Evolutionary conservation across 176 grass and related monocot genomes (phyloP).

Genomic region (Juncus inflexus): DNA sequence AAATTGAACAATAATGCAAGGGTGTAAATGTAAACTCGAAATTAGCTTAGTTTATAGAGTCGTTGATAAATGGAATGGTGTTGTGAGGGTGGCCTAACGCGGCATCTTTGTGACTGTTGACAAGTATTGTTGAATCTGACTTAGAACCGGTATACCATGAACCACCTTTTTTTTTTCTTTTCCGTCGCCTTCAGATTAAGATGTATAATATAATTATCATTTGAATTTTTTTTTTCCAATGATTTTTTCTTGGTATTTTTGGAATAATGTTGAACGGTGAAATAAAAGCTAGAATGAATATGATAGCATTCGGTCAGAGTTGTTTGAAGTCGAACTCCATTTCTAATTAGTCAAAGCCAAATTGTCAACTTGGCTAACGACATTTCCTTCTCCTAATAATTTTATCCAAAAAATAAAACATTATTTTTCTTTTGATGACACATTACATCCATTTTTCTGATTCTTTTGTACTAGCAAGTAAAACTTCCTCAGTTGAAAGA

Average conservation of each 20-base stretch:
- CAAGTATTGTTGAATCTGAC: not conserved
- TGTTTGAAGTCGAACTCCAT: too few species aligned
- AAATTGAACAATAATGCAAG: not conserved
- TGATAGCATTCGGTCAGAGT: too few species aligned
- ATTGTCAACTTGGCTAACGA: too few species aligned
- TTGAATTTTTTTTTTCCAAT: too few species aligned
- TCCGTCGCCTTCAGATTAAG: not conserved
- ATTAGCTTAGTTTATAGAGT: constrained; percentile 1
- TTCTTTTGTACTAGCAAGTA: not conserved
- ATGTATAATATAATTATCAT: not conserved
- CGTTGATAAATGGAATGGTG: not conserved
- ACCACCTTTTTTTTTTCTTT: not conserved
- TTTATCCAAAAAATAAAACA: too few species aligned
- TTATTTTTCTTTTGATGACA: too few species aligned
- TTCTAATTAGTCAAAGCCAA: too few species aligned
- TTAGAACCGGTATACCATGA: not conserved
- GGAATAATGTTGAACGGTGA: too few species aligned
- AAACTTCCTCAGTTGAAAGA: not conserved
- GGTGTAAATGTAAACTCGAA: constrained; percentile 3
- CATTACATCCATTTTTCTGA: too few species aligned
- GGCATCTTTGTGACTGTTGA: constrained; percentile 15
- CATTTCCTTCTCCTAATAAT: too few species aligned
- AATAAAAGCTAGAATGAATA: too few species aligned
- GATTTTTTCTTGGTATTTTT: too few species aligned
- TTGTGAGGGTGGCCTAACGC: constrained; percentile 22